Percentiles rank a stretch among this genome's conserved stretches.
These are phyloP conservation scores for Geoglossum glabrum DNA, from an alignment of 495 filamentous ascomycete genomes.

Conservation along the genomic window DNA sequence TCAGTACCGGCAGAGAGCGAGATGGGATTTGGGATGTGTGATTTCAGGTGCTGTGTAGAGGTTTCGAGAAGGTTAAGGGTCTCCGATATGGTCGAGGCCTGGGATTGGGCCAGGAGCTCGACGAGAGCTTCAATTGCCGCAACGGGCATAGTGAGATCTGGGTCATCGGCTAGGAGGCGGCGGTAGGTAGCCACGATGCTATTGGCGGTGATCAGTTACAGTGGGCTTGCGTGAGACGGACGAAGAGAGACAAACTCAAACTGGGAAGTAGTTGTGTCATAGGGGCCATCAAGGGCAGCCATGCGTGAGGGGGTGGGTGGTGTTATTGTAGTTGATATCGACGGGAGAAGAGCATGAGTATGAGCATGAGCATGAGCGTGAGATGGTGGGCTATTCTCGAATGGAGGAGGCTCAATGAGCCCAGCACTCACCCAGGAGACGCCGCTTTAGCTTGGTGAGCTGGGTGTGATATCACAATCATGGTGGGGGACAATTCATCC, in stretches of 20 bases:
- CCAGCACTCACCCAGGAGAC: too few species aligned
- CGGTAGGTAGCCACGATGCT: slow-evolving; percentile 36
- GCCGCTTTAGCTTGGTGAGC: too few species aligned
- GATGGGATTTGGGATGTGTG: slow-evolving; percentile 64
- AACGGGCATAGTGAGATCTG: slow-evolving; percentile 82
- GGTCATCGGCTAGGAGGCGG: slow-evolving; percentile 36
- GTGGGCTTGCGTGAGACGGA: too few species aligned
- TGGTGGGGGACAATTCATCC: too few species aligned
- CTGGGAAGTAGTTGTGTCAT: too few species aligned
- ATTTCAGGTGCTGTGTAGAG: slow-evolving; percentile 52
- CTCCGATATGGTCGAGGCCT: slow-evolving; percentile 74
- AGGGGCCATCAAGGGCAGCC: too few species aligned
- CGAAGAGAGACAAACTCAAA: slow-evolving; percentile 2
- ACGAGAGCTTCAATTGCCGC: slow-evolving; percentile 90
- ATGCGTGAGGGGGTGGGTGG: too few species aligned
- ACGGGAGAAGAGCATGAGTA: background rate
- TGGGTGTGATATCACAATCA: too few species aligned
- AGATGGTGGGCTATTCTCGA: too few species aligned
- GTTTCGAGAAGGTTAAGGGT: slow-evolving; percentile 66
- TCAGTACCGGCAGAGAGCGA: slow-evolving; percentile 85
- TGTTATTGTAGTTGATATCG: too few species aligned
- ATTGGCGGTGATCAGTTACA: background rate
- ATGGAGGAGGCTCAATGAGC: too few species aligned
- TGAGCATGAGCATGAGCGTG: background rate
- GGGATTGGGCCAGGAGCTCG: slow-evolving; percentile 52